Percentiles rank a stretch among this genome's conserved stretches.
phyloP scores from a whole-genome alignment of 768 basidiomycete species.

The Hirschioporus abietinus region DNA sequence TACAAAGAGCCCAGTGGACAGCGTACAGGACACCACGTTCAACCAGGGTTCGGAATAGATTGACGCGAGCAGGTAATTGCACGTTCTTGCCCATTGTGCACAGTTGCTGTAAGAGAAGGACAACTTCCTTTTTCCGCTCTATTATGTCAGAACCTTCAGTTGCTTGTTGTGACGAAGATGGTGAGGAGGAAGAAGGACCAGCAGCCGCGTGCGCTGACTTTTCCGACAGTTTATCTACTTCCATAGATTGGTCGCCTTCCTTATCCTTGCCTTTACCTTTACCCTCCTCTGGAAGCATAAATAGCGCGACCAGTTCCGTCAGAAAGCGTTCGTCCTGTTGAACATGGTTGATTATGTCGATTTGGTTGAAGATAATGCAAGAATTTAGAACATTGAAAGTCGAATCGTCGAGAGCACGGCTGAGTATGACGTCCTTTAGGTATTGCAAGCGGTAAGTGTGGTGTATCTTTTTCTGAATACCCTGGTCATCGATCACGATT shows the following conservation, averaged over 20 bases:
- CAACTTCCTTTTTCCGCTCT: constrained; percentile 64
- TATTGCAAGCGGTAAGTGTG: constrained; percentile 96
- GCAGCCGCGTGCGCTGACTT: constrained; percentile 35
- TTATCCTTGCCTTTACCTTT: constrained; percentile 19
- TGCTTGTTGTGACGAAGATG: constrained; percentile 23
- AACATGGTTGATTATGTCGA: constrained; percentile 91
- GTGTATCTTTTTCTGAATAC: constrained; percentile 84
- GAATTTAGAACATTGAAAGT: constrained; percentile 97
- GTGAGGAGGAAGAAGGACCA: constrained; percentile 7
- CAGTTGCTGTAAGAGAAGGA: constrained; percentile 86
- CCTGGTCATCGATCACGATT: constrained; percentile 69
- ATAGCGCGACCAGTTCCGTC: constrained; percentile 68
- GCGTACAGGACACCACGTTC: constrained; percentile 86
- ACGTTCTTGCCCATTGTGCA: constrained; percentile 96
- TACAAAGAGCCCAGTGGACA: constrained; percentile 88
- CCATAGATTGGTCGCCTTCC: constrained; percentile 25
- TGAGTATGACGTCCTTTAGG: constrained; percentile 97
- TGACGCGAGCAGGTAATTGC: constrained; percentile 79
- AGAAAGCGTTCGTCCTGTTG: constrained; percentile 75
- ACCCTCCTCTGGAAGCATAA: constrained; percentile 58
- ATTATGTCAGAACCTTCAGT: constrained; percentile 45
- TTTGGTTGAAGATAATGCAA: constrained; percentile 97
- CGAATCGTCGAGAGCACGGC: constrained; percentile 89
- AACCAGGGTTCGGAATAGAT: constrained; percentile 80
- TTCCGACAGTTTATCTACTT: constrained; percentile 23